These are phyloP conservation scores for Paralagenidium karlingii DNA, from an alignment of 352 stramenopile species.

Conservation along the genomic window DNA sequence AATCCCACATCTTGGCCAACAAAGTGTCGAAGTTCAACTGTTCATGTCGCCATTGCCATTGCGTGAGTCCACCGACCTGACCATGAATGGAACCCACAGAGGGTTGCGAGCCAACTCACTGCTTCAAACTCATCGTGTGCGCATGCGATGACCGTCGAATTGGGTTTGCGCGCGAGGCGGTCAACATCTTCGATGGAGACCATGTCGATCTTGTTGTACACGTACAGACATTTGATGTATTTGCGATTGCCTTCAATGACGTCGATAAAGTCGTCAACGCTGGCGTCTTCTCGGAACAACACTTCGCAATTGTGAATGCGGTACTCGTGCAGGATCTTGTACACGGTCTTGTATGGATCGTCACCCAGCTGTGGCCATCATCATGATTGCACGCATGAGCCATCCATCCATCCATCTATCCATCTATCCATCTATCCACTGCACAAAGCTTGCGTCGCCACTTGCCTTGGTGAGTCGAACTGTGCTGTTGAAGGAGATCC, in stretches of 20 bases:
- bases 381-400: too few species aligned
- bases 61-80: not conserved
- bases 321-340: slow-evolving; percentile 93
- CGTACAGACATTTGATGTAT: slow-evolving; percentile 98
- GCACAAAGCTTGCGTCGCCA: slow-evolving; percentile 14
- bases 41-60: not conserved
- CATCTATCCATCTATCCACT: not conserved
- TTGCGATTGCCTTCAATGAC: slow-evolving; percentile 97
- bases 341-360: slow-evolving; percentile 80
- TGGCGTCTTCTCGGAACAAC: slow-evolving; percentile 94
- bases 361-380: slow-evolving; percentile 83
- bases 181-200: slow-evolving; percentile 99
- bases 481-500: slow-evolving; percentile 94
- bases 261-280: slow-evolving; percentile 97
- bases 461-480: slow-evolving; percentile 90
- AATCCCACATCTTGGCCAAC: slow-evolving; percentile 84
- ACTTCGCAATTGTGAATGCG: slow-evolving; percentile 97
- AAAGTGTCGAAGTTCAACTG: slow-evolving; percentile 95
- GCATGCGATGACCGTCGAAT: slow-evolving; percentile 95
- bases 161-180: slow-evolving; percentile 88
- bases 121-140: slow-evolving; percentile 58
- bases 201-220: slow-evolving; percentile 99
- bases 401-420: too few species aligned
- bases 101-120: slow-evolving; percentile 15
- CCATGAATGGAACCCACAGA: too few species aligned